phyloP scores from a whole-genome alignment of 306 rosid species.

The Prunus kanzakura region DNA sequence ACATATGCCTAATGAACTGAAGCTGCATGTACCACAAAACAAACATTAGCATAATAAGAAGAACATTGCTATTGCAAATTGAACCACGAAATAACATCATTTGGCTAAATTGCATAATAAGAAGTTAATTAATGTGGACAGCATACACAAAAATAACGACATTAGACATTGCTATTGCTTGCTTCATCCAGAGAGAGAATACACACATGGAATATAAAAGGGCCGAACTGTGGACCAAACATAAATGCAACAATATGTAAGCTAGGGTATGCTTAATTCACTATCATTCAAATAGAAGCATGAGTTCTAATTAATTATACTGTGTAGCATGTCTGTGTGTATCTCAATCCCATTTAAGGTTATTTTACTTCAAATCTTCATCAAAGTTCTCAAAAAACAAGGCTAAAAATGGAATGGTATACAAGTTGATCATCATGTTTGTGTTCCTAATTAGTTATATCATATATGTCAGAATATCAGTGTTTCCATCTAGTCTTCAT shows the following conservation, averaged over 20 bases:
- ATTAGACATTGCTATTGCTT: not conserved
- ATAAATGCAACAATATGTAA: not conserved
- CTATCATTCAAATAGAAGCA: not conserved
- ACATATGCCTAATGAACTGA: conserved; percentile 48
- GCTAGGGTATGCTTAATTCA: not conserved
- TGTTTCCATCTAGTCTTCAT: not conserved
- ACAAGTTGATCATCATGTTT: not conserved
- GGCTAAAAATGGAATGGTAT: not conserved
- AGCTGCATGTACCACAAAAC: conserved; percentile 33
- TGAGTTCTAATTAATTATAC: not conserved
- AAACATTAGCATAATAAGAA: not conserved
- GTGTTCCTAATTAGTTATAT: not conserved
- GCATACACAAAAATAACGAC: not conserved
- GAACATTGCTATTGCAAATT: not conserved
- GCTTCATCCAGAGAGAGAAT: not conserved
- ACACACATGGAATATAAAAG: not conserved
- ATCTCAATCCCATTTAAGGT: not conserved
- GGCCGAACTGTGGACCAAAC: not conserved
- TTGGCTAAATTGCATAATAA: not conserved
- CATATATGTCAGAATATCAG: not conserved
- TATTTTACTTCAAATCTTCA: not conserved
- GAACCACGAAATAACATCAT: not conserved
- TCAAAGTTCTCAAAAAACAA: not conserved
- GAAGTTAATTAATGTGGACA: not conserved
- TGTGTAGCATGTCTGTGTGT: not conserved